Percentiles rank a stretch among this genome's conserved stretches.
These are phyloP conservation scores for Stentor roeselii DNA, from an alignment of 73 alveolate genomes.

Conservation along the genomic window DNA sequence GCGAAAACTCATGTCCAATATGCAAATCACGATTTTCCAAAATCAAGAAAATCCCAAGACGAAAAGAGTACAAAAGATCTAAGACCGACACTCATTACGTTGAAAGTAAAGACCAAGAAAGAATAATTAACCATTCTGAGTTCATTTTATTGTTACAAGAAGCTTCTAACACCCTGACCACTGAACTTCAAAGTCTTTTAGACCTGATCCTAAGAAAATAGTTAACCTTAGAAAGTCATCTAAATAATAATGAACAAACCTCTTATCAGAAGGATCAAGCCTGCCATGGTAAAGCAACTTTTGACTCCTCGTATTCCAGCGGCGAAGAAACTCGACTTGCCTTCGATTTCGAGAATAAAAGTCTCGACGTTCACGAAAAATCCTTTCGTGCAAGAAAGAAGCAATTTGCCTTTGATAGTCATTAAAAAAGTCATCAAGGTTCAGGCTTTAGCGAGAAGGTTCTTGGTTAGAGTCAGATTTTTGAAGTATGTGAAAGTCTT, in stretches of 20 bases:
- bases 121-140: neutral
- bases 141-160: neutral
- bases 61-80: neutral
- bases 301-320: neutral
- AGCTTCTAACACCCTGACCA: neutral
- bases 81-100: neutral
- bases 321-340: neutral
- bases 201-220: neutral
- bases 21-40: neutral
- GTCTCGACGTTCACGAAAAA: conserved; percentile 11
- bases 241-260: too few relatives aligned
- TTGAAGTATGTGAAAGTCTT: neutral
- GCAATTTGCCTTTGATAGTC: neutral
- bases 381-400: neutral
- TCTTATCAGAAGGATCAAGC: neutral
- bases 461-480: neutral
- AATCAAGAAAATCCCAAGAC: neutral
- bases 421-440: neutral
- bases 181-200: neutral
- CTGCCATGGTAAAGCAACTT: neutral
- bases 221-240: too few relatives aligned
- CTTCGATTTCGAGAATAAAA: neutral
- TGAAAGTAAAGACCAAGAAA: neutral
- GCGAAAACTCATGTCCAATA: conserved; percentile 13
- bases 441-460: conserved; percentile 20